These are phyloP conservation scores for Madurella mycetomatis DNA, from an alignment of 2,329 filamentous ascomycete species.

Conservation along the genomic window DNA sequence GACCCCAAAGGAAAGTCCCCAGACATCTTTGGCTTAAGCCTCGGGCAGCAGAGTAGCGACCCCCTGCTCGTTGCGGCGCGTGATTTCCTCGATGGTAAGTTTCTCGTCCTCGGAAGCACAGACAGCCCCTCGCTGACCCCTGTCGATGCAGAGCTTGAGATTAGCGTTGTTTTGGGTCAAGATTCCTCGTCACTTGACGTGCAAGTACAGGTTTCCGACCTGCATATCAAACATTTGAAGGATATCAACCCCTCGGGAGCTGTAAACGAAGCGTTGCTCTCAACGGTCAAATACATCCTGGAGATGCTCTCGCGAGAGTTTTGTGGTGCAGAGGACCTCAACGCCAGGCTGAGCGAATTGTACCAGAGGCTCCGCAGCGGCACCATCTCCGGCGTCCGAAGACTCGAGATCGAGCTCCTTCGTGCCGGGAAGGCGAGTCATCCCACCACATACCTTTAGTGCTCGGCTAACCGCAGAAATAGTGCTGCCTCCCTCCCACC, in stretches of 20 bases:
- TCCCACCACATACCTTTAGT: background rate
- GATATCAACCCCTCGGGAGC: conserved; percentile 28
- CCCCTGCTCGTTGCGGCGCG: conserved; percentile 39
- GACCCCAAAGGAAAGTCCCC: conserved; percentile 42
- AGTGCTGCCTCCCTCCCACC: conserved; percentile 36
- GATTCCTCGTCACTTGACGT: conserved; percentile 31
- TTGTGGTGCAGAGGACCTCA: conserved; percentile 30
- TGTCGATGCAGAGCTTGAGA: conserved; percentile 43
- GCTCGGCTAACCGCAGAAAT: conserved; percentile 9
- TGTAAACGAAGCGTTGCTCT: conserved; percentile 32
- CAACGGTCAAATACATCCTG: conserved; percentile 36
- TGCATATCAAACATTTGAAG: conserved; percentile 40
- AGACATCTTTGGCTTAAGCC: conserved; percentile 20
- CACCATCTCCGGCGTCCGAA: conserved; percentile 39
- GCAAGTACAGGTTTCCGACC: conserved; percentile 36
- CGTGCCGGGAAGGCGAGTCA: conserved; percentile 45
- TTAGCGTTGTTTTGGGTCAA: conserved; percentile 35
- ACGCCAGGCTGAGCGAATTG: conserved; percentile 34
- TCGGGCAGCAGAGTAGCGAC: conserved; percentile 28
- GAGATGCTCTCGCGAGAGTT: conserved; percentile 35
- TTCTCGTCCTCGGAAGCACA: background rate
- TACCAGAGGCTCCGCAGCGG: conserved; percentile 34
- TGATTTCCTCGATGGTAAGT: conserved; percentile 50
- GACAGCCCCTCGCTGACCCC: background rate
- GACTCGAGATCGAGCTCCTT: conserved; percentile 49